Base-by-base conservation (phyloP, 2,329 filamentous ascomycete species). In the Diaporthe batatas region DNA sequence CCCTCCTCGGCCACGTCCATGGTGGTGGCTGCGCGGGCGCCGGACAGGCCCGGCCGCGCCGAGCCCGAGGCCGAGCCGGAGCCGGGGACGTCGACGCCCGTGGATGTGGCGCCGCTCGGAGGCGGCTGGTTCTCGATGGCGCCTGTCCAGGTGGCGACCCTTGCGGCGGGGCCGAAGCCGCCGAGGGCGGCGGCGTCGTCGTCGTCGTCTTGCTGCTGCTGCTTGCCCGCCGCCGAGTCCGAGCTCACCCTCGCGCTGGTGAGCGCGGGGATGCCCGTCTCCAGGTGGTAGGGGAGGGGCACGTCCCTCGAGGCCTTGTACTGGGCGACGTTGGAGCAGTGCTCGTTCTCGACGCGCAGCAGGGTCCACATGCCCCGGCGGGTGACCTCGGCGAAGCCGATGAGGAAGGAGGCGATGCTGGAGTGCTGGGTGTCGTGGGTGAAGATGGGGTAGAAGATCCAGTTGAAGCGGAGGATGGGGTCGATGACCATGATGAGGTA, bases 321-420 rank as follows among this genome's bases (percentile, higher is more conserved):
- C 76, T 94, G 91, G 23, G 91, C 90, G 2, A 99, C 96, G 77
- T 98, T 98, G 71, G 93, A 92, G 83, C 95, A 98, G 83, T 99
- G 96, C 79, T 99, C 96, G 81, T 99, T 99, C 82, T 99, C 96
- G 34, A 99, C 95, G 53, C 96, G 94, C 81, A 99, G 93, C 5
- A 98, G 86, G 0, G 93, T 92, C 96, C 96, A 99, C 79, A 98
- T 90, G 74, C 94, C 95, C 80, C 96, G 87, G 42, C 96, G 91
- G n/a, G 90, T 87, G 29, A 97, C 90, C 81, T 99, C 96, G 11
- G 92, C 90, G 3, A 98, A 84, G 1, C 90, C 88, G 21, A 98
- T 90, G 39, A 93, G 77, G 82, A 98, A 98, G 1, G 94, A 95
- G 6, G 95, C 89, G 2, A 95, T 81, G 3, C 93, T 93, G 1